Conservation (phyloP, 2,329 filamentous ascomycete genomes). For the Venturia carpophila region DNA sequence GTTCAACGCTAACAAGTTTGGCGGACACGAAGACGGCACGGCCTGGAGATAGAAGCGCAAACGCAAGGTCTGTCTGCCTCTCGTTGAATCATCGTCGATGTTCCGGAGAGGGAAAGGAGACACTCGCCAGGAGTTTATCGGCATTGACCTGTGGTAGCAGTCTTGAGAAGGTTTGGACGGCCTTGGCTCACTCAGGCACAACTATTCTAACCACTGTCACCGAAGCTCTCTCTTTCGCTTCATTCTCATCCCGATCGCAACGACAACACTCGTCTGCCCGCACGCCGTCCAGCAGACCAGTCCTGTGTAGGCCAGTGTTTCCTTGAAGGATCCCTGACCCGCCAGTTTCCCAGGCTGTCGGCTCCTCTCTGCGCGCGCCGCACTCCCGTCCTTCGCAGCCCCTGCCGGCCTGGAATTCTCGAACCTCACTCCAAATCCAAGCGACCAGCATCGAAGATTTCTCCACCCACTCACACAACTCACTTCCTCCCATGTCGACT, state of each 20-base stretch:
- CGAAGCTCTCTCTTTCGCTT: neutral
- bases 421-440: neutral
- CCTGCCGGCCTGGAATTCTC: neutral
- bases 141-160: neutral
- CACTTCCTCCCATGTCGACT: constrained; percentile 35
- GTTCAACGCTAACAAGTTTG: neutral
- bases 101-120: neutral
- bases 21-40: no score
- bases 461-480: neutral
- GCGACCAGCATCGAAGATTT: constrained; percentile 3
- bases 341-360: neutral
- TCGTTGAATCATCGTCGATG: neutral
- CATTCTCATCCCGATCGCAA: neutral
- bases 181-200: no score
- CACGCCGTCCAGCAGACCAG: neutral
- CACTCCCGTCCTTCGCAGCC: neutral
- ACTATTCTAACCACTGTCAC: no score
- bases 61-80: no score
- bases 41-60: no score
- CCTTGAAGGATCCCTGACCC: neutral
- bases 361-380: neutral
- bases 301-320: neutral
- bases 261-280: neutral
- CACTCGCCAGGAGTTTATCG: neutral
- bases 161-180: no score